These are phyloP conservation scores for Akanthomyces uredinophilus DNA, from an alignment of 2,329 filamentous ascomycete genomes.

Conservation along the genomic window DNA sequence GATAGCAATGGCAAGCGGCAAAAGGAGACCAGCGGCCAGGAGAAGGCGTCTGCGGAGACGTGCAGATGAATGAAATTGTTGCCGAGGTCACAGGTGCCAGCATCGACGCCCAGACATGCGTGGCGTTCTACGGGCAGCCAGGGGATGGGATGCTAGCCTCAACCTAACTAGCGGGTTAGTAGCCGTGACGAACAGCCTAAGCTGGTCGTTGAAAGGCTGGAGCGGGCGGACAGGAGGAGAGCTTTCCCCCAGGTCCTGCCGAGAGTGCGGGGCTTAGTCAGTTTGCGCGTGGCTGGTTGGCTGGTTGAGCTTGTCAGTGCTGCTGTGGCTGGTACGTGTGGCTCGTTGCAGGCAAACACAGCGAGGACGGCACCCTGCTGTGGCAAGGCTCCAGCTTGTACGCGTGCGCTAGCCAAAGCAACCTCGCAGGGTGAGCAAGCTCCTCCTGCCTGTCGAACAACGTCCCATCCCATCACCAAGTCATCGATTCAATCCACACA, in stretches of 20 bases:
- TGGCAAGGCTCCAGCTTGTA: slow-evolving; percentile 16
- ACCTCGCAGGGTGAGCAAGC: slow-evolving; percentile 6
- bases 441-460: slow-evolving; percentile 7
- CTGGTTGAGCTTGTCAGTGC: not conserved
- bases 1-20: slow-evolving; percentile 1
- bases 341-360: not conserved
- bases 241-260: slow-evolving; percentile 3
- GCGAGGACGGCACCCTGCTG: not conserved
- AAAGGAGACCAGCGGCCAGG: not conserved
- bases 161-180: not conserved
- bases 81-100: slow-evolving; percentile 14
- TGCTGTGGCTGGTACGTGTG: not conserved
- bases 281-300: slow-evolving; percentile 2
- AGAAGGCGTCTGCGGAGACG: not conserved
- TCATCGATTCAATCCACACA: slow-evolving; percentile 12
- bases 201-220: not conserved
- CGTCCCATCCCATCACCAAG: not conserved
- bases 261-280: slow-evolving; percentile 14
- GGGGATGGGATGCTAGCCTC: slow-evolving; percentile 5
- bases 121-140: slow-evolving; percentile 4
- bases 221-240: slow-evolving; percentile 6
- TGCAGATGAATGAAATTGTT: slow-evolving; percentile 7
- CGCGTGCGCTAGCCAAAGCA: slow-evolving; percentile 13
- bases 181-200: not conserved
- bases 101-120: not conserved